Base-by-base conservation (phyloP, 2,329 filamentous ascomycete species). In the Fusarium luffae region DNA sequence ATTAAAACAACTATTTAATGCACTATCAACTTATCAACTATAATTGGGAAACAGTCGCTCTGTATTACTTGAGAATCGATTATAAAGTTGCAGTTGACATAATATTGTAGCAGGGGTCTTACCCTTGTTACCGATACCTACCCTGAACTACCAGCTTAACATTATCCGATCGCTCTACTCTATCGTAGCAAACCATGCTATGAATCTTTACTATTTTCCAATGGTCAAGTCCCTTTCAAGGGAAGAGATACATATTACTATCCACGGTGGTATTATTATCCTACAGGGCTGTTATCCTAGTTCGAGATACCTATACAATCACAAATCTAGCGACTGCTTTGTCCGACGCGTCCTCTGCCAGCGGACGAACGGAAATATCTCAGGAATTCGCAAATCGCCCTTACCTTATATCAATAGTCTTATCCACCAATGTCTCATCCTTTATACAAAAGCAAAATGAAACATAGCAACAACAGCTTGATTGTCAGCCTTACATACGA, bases 151-250 rank as follows among this genome's bases (percentile, higher is more conserved):
- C 16, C 9, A 18, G 12, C 19, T 37, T 21, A 10, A 4, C 4
- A 14, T n/a, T 11, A 23, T 21, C 2, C 7, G 16, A 30, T 4
- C 3, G 34, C 5, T n/a, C 34, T 6, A 37, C 34, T n/a, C 5
- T 1, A n/a, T 3, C 34, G 7, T 7, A 12, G 34, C 34, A 7
- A n/a, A n/a, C 32, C 9, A 10, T 37, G 3, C 12, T 4, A n/a
- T n/a, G 0, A n/a, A 37, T n/a, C 10, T 37, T 37, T 37, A 0
- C 10, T 37, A 2, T 12, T n/a, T 37, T 37, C 34, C 18, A 37
- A n/a, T n/a, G 10, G 34, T 12, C 2, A 4, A 37, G 12, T n/a
- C 3, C 6, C 0, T 11, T 6, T n/a, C 1, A 37, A n/a, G 18
- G 7, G 2, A 37, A 37, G 34, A 37, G 0, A 37, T 7, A 4